phyloP scores from a whole-genome alignment of 306 rosid genomes.

The Castanea crenata region DNA sequence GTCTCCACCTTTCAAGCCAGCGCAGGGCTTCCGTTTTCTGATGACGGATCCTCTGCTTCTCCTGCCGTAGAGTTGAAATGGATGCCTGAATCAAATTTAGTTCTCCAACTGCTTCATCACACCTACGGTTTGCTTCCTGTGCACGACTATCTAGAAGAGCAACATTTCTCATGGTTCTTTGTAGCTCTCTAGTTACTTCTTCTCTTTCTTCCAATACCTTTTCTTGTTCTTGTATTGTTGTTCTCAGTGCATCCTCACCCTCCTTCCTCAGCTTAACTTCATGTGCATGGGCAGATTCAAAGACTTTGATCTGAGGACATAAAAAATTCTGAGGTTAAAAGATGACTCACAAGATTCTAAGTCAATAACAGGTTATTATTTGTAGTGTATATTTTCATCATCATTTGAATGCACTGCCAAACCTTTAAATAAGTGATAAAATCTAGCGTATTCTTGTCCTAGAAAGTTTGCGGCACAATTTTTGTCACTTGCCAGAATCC shows the following conservation, averaged over 20 bases:
- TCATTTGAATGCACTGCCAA: background rate
- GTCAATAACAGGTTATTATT: background rate
- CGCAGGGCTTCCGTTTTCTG: constrained; percentile 62
- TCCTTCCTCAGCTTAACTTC: constrained; percentile 58
- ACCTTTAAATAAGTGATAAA: background rate
- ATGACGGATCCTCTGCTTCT: constrained; percentile 58
- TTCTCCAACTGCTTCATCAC: constrained; percentile 54
- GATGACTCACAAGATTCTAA: constrained; percentile 10
- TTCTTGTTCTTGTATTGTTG: constrained; percentile 50
- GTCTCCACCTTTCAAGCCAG: constrained; percentile 80
- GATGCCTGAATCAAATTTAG: constrained; percentile 60
- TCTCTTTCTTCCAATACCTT: constrained; percentile 51
- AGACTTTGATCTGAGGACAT: constrained; percentile 44
- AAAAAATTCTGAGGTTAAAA: constrained; percentile 7
- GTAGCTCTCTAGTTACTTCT: constrained; percentile 39
- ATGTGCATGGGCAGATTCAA: constrained; percentile 43
- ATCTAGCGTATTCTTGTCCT: background rate
- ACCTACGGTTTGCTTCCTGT: constrained; percentile 58
- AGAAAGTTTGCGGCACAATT: background rate
- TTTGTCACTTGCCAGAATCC: background rate
- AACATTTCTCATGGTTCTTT: constrained; percentile 57
- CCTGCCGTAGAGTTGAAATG: constrained; percentile 55
- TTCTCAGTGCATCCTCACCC: constrained; percentile 52
- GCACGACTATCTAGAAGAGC: constrained; percentile 55
- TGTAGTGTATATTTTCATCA: background rate